These are phyloP conservation scores for Nepenthes alata DNA, from an alignment of 179 eudicot species.

Conservation along the genomic window DNA sequence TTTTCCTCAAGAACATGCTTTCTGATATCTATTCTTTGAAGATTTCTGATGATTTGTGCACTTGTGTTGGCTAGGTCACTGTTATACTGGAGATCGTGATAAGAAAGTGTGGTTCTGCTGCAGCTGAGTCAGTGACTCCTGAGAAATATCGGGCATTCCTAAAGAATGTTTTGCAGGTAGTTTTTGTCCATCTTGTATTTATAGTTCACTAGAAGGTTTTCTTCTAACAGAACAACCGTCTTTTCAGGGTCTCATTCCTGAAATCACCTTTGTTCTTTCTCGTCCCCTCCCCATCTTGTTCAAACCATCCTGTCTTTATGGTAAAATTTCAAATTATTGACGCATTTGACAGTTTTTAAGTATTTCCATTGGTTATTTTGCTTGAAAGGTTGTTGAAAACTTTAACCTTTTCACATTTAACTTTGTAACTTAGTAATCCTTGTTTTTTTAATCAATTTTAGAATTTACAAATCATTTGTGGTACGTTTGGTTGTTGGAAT, in stretches of 20 bases:
- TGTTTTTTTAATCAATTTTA: no score
- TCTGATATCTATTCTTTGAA: not conserved
- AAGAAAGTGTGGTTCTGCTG: constrained; percentile 63
- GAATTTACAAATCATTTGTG: no score
- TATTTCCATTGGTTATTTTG: no score
- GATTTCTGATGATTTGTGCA: not conserved
- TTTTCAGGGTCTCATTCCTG: not conserved
- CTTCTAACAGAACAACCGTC: not conserved
- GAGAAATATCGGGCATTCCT: constrained; percentile 55
- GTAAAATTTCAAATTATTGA: not conserved
- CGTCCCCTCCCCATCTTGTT: not conserved
- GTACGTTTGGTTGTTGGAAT: no score
- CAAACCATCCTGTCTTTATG: not conserved
- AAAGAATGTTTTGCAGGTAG: constrained; percentile 49
- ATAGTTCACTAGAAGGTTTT: not conserved
- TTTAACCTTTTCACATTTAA: no score
- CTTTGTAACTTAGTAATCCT: no score
- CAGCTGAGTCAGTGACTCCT: constrained; percentile 45
- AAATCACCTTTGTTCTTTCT: not conserved
- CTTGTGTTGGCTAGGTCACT: constrained; percentile 39
- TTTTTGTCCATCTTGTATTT: not conserved
- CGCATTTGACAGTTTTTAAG: no score
- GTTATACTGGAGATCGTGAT: constrained; percentile 80
- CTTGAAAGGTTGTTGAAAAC: no score
- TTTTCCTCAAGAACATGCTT: not conserved